Base-by-base conservation (phyloP, 495 filamentous ascomycete genomes). In the Evansstolkia leycettana region DNA sequence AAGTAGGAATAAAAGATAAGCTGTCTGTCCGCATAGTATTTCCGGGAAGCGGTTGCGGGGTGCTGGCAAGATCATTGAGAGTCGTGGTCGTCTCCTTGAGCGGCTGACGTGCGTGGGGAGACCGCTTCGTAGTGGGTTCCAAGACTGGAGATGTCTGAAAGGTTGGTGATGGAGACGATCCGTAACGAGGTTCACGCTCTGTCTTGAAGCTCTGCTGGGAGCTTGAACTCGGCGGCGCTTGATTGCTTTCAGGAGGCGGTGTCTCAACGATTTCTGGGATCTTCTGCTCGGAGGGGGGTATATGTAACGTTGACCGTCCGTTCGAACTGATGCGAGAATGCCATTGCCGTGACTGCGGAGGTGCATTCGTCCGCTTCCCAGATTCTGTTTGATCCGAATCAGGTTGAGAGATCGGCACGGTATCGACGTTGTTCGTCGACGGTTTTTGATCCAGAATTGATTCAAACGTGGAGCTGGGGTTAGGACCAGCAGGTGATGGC, bases 1-100 rank as follows among this genome's bases (percentile, higher is more conserved):
- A 62, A 1, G 81, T 92, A 2, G 87, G 87, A 31, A 92, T 86
- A 48, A 88, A 84, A 1, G 84, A 87, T 10, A 92, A 65, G 37
- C 67, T 78, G 50, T 87, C 84, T 1, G 82, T 93, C 12, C 80
- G 71, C 0, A 69, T 77, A 28, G 62, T 75, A 43, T 77, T 81
- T 13, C 80, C 85, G 8, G 82, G 78, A 1, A 89, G 56, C 17
- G 76, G 67, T 38, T 62, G 53, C 1, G 55, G 57, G 17, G 42
- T 55, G 34, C 46, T 61, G 42, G 54, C 55, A 28, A 65, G 52
- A 2, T 62, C 58, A 29, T 55, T 54, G 3, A 65, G 47, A 1
- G 50, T 53, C 5, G 47, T 38, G 2, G 50, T 37, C 5, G 41
- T 43, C 8, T 65, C 58, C 30, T 55, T 58, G 3, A 39, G 38